These are phyloP conservation scores for Pleurotus pulmonarius DNA, from an alignment of 768 basidiomycete genomes.

Conservation along the genomic window DNA sequence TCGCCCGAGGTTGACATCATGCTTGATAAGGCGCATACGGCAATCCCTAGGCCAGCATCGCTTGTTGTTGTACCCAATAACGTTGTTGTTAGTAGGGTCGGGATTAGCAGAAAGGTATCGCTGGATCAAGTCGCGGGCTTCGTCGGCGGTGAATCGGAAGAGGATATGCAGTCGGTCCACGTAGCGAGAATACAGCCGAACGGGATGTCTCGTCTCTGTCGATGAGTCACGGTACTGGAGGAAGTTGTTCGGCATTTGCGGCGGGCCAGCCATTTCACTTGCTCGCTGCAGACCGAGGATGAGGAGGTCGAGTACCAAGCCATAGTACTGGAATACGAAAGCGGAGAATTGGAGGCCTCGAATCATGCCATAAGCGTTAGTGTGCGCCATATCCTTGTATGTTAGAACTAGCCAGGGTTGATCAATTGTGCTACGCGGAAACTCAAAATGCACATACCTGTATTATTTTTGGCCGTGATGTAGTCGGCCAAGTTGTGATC, in stretches of 20 bases:
- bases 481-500: slow-evolving; percentile 99
- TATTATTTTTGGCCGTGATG: slow-evolving; percentile 99
- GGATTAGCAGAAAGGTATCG: slow-evolving; percentile 96
- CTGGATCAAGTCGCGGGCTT: slow-evolving; percentile 95
- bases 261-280: slow-evolving; percentile 98
- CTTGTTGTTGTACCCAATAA: slow-evolving; percentile 99
- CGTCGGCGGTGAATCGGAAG: slow-evolving; percentile 97
- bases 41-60: slow-evolving; percentile 99
- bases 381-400: slow-evolving; percentile 98
- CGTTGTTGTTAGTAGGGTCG: slow-evolving; percentile 98
- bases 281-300: slow-evolving; percentile 97
- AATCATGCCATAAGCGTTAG: slow-evolving; percentile 95
- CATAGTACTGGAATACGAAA: slow-evolving; percentile 99
- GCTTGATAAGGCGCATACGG: slow-evolving; percentile 98
- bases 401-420: slow-evolving; percentile 53
- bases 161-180: slow-evolving; percentile 93
- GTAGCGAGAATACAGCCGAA: slow-evolving; percentile 95
- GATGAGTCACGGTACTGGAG: slow-evolving; percentile 93
- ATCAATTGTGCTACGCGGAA: background rate
- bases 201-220: slow-evolving; percentile 96
- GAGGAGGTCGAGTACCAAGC: slow-evolving; percentile 90
- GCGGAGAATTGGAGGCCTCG: slow-evolving; percentile 97
- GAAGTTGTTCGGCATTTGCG: slow-evolving; percentile 97
- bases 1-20: slow-evolving; percentile 97
- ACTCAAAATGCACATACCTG: slow-evolving; percentile 36